A percentile compares a stretch with the other conserved stretches of the same genome.
Conservation (phyloP, 108 stramenopile species). For the Aureococcus anophagefferens region DNA sequence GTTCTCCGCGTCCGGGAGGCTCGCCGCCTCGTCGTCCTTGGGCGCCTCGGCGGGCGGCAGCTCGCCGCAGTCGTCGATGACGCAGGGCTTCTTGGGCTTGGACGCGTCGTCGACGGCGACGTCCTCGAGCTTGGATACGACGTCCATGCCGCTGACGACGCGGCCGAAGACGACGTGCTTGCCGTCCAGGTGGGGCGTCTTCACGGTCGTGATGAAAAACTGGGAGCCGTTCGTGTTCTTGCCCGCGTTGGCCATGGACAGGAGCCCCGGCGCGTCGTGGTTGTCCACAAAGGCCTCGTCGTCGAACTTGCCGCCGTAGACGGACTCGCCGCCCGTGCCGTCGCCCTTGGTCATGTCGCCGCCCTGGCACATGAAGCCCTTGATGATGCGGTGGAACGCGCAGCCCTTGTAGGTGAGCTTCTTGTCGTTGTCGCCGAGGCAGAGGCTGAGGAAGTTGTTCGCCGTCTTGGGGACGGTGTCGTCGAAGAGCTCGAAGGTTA, state of each 20-base stretch:
- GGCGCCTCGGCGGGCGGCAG: conserved; percentile 10
- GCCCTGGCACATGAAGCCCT: conserved; percentile 85
- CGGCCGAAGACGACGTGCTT: conserved; percentile 99
- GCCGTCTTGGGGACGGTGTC: conserved; percentile 62
- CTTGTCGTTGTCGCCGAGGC: conserved; percentile 37
- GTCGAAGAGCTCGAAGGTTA: conserved; percentile 59
- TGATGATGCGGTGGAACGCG: conserved; percentile 85
- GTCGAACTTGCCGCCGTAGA: conserved; percentile 81
- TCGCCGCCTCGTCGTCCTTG: too few species aligned
- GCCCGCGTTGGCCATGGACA: conserved; percentile 72
- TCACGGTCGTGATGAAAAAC: conserved; percentile 82
- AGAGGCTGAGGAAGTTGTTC: conserved; percentile 65
- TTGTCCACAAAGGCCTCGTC: background rate
- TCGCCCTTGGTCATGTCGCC: conserved; percentile 88
- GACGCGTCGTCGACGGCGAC: conserved; percentile 45
- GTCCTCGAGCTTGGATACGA: conserved; percentile 75
- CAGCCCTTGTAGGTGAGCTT: conserved; percentile 61
- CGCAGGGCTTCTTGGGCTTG: conserved; percentile 67
- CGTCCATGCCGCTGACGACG: conserved; percentile 91
- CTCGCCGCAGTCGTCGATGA: conserved; percentile 85
- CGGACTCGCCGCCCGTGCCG: conserved; percentile 78
- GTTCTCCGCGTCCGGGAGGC: too few species aligned
- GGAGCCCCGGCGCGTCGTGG: background rate
- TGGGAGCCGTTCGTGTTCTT: conserved; percentile 79
- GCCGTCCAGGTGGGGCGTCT: conserved; percentile 83